Evolutionary conservation across 805 yeast genomes (phyloP).

Genomic region (Myxozyma geophila): DNA sequence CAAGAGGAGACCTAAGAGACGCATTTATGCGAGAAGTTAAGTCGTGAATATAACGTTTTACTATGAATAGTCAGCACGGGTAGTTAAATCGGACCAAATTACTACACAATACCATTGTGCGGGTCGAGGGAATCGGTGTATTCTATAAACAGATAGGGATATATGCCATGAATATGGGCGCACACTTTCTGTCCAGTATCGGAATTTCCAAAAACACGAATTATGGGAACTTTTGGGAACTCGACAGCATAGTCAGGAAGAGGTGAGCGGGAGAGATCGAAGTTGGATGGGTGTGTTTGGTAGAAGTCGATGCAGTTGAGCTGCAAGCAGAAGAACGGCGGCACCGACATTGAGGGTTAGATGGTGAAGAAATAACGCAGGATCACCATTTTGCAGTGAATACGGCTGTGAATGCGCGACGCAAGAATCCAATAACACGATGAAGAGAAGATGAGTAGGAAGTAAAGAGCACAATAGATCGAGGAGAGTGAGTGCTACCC

Average conservation of each 20-base stretch:
- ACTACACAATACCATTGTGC: constrained; percentile 2
- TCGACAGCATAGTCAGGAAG: constrained; percentile 34
- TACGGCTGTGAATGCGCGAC: too few species aligned
- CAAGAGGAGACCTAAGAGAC: constrained; percentile 41
- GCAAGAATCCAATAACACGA: too few species aligned
- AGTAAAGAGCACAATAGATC: too few species aligned
- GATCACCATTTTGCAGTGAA: too few species aligned
- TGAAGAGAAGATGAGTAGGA: too few species aligned
- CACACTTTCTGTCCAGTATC: constrained; percentile 62
- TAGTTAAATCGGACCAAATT: neutral
- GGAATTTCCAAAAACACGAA: constrained; percentile 76
- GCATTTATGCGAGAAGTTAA: constrained; percentile 40
- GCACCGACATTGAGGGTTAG: neutral
- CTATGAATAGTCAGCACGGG: neutral
- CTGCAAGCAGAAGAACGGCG: constrained; percentile 49
- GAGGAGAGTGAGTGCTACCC: too few species aligned
- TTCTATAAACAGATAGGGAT: constrained; percentile 77
- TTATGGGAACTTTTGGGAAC: constrained; percentile 62
- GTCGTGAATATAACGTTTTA: constrained; percentile 33
- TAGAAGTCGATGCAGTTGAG: constrained; percentile 70
- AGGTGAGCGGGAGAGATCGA: constrained; percentile 51
- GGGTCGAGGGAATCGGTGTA: constrained; percentile 52
- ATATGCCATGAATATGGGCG: constrained; percentile 81
- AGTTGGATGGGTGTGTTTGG: constrained; percentile 56
- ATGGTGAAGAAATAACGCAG: too few species aligned